phyloP scores from a whole-genome alignment of 2,329 filamentous ascomycete species.

The Elsinoe fawcettii region DNA sequence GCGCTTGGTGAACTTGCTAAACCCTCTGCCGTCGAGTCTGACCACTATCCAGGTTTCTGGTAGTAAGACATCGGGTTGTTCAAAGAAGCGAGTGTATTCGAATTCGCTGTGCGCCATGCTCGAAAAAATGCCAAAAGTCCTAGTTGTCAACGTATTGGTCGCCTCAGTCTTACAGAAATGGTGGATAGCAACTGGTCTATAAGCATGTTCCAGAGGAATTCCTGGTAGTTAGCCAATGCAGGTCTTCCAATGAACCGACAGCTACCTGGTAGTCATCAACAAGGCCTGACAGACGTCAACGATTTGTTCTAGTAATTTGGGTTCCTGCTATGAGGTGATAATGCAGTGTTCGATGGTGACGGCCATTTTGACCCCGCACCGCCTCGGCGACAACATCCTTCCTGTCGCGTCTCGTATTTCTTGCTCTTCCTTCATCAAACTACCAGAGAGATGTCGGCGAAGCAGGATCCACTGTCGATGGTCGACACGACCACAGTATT shows the following conservation, averaged over 20 bases:
- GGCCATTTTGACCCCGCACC: background rate
- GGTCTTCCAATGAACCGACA: background rate
- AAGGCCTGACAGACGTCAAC: background rate
- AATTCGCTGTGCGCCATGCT: conserved; percentile 31
- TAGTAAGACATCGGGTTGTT: conserved; percentile 70
- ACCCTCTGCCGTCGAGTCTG: conserved; percentile 85
- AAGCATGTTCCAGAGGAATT: background rate
- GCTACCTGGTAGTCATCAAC: background rate
- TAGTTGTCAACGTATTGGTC: background rate
- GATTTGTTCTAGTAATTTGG: background rate
- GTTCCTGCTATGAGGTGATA: background rate
- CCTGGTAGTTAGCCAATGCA: background rate
- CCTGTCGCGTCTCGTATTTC: background rate
- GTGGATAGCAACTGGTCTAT: background rate
- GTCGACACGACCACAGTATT: conserved; percentile 46
- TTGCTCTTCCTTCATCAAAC: background rate
- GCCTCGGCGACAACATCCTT: background rate
- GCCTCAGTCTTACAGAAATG: background rate
- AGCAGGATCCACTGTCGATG: conserved; percentile 6
- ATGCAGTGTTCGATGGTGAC: background rate
- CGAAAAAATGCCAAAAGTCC: background rate
- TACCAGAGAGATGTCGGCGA: background rate
- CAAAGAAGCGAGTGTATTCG: conserved; percentile 87
- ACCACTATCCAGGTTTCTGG: conserved; percentile 95
- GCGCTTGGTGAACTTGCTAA: conserved; percentile 81